Evolutionary conservation across 2,329 filamentous ascomycete genomes (phyloP), one percentile per base, ranked within the genome.

Genomic region (Emericellopsis cladophorae): DNA sequence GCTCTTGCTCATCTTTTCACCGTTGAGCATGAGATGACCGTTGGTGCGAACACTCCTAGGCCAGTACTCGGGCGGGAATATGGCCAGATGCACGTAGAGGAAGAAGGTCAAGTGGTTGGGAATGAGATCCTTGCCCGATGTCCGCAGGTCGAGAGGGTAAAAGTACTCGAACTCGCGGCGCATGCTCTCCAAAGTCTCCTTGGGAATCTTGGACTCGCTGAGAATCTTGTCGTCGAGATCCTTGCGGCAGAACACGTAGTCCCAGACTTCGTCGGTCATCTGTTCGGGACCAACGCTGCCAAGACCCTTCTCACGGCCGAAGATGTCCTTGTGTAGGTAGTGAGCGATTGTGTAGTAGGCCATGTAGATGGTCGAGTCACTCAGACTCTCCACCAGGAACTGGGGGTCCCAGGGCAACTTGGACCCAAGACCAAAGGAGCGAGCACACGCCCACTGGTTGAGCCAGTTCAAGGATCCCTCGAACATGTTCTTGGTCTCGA

Each of bases 1-100:
- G 41, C 83, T 90, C 70, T 98, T 98, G 59, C 80, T 84, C 92
- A 98, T 98, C 75, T 98, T 98, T 59, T 95, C 86, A 39, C 90
- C 90, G 59, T 98, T 98, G 48, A 98, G 72, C 61, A 94, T 78
- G 54, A 96, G 66, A 64, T 96, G 90, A 2, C 92, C 92, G 56
- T 98, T 98, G 46, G 84, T 81, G 48, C 92, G 83, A 49, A 96
- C 74, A 46, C 80, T 80, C 40, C 74, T 75, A 10, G 92, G 92
- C 88, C 90, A 95, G 68, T 88, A 93, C 59, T 90, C 77, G 44
- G 76, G 75, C 11, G 80, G 76, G 72, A 95, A 96, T 35, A 98
- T 73, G 10, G 92, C 92, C 48, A 92, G 62, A 61, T 96, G 92
- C 50, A 90, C 82, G 66, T 96, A 96, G 41, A 96, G 73, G 73